Base-by-base conservation (phyloP, 2,329 filamentous ascomycete genomes). In the Botrytis hyacinthi region DNA sequence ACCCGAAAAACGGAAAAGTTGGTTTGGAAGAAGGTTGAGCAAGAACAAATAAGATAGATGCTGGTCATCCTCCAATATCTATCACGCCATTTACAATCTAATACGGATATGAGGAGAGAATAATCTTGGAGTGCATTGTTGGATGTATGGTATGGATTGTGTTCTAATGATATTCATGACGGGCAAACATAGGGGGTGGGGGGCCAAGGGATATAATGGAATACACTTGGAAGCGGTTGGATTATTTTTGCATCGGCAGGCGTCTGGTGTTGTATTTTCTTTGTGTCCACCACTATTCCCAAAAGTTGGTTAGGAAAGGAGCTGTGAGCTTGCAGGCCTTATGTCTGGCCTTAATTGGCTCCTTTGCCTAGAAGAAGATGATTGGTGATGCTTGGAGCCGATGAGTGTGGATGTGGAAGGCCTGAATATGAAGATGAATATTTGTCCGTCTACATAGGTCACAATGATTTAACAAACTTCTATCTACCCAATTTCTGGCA, bases 21-120 rank as follows among this genome's bases (percentile, higher is more conserved):
- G 95, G 94, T 91, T 98, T 79, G 90, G 92, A 80, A 89, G 90
- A 78, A 88, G 91, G 72, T 96, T 97, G 82, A 96, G 92, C 86
- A 94, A 87, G 80, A 81, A 81, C 72, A 84, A 82, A 80, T 76
- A 72, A 72, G 60, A 54, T 54, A 32, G 40, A 54, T 67, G 46
- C 65, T 40, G 65, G 65, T 26, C 65, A 67, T 67, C 46, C 46
- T 40, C 35, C 22, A 60, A 46, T 18, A 44, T 48, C n/a, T 32
- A 57, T 48, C 14, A 32, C 29, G 14, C 61, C 46, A 60, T 62
- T 40, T 37, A 72, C 29, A 48, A 60, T 72, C 62, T 68, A 63
- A 71, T 59, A 26, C n/a, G 44, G 54, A 73, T 75, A 77, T 75
- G n/a, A 18, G 9, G 40, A 40, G 62, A 40, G 74, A 78, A 73